Conservation (phyloP, 768 basidiomycete genomes). For the Phanerochaete carnosa region DNA sequence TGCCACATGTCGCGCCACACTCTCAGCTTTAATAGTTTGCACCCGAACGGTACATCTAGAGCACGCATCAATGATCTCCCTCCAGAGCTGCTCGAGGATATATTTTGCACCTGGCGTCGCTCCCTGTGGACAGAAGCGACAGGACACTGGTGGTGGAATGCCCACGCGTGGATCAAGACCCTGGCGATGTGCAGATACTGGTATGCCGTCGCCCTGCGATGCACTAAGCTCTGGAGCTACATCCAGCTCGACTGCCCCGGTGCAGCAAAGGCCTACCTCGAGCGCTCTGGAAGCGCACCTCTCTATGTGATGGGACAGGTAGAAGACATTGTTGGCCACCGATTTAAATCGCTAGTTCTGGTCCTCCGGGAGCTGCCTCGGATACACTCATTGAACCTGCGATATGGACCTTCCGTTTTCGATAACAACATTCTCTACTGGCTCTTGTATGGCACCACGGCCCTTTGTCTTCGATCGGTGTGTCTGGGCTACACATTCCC, state of each 20-base stretch:
- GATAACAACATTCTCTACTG: neutral
- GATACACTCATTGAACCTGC: neutral
- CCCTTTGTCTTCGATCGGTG: neutral
- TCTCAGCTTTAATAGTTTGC: too few relatives aligned
- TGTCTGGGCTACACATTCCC: neutral
- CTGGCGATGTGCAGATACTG: slow-evolving; percentile 3
- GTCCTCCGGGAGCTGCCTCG: neutral
- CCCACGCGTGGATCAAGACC: too few relatives aligned
- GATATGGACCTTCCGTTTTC: neutral
- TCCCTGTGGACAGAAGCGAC: too few relatives aligned
- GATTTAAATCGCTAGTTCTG: neutral
- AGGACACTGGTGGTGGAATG: too few relatives aligned
- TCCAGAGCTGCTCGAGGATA: too few relatives aligned
- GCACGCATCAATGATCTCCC: too few relatives aligned
- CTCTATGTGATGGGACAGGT: neutral
- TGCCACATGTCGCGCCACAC: too few relatives aligned
- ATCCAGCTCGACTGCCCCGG: neutral
- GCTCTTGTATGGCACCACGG: neutral
- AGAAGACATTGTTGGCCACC: neutral
- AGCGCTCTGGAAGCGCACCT: neutral
- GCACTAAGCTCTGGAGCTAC: neutral
- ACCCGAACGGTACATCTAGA: too few relatives aligned
- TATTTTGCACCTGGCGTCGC: too few relatives aligned
- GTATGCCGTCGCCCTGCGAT: neutral
- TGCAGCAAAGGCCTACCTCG: neutral